Evolutionary conservation across 495 filamentous ascomycete genomes (phyloP), one percentile per base, ranked within the genome.

Genomic region (Talaromyces ruber): DNA sequence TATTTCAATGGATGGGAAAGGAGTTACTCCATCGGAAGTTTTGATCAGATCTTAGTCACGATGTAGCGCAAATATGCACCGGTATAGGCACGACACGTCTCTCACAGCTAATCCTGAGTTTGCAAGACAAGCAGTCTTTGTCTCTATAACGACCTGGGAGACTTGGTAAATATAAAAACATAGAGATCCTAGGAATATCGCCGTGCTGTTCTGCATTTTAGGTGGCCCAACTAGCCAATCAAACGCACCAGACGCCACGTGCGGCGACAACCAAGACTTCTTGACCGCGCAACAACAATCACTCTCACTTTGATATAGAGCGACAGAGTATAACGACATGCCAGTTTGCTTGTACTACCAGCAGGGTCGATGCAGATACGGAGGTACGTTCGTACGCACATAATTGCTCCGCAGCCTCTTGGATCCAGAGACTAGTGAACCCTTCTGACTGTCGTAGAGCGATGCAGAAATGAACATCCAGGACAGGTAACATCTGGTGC

Each of bases 351-450:
- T 68, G 39, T 93, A 84, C 70, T 96, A 79, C 67, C 84, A 84
- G 71, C 83, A 86, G 71, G 90, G 89, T 51, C 79, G 81, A 58
- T 96, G 91, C 79, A 85, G 78, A 66, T 87, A 81, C 68, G 91
- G 91, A 67, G 76, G 81, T 80, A 74, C 34, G 71, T 53, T 61
- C 45, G 16, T 6, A 7, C 58, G 34, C 11, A 21, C 58, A 61
- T 14, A 25, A 9, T 0, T 29, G 39, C 22, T 26, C 6, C 16
- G 16, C 52, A 2, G 0, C 16, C 2, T 29, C 28, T 55, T 26
- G 32, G 1, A 59, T 25, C 16, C 22, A 25, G 24, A n/a, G 16
- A 51, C 30, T 55, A 32, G 30, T 52, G 52, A 45, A 30, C 58
- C 24, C 55, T 43, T 9, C 24, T 16, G 22, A 30, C 22, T 54